Percentiles rank a stretch among this genome's conserved stretches.
Conservation (phyloP, 371 early-diverging fungal species). For the Mortierella sp. region DNA sequence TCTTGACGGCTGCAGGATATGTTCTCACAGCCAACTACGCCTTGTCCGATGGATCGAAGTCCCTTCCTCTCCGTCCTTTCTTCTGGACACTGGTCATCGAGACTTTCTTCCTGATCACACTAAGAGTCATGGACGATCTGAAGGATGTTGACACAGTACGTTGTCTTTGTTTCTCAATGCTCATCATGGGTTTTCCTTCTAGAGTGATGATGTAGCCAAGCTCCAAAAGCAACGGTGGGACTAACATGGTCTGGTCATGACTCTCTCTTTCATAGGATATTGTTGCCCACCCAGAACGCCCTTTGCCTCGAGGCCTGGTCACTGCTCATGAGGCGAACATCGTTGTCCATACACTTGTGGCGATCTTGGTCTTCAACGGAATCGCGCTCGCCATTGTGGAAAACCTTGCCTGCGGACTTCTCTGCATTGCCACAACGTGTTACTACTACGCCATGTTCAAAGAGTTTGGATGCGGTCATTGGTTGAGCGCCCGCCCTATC, state of each 20-base stretch:
- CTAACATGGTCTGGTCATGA: not conserved
- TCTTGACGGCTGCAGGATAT: constrained; percentile 52
- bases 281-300: constrained; percentile 53
- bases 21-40: constrained; percentile 47
- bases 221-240: too few relatives aligned
- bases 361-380: constrained; percentile 37
- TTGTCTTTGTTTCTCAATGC: not conserved
- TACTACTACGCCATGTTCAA: constrained; percentile 55
- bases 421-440: constrained; percentile 45
- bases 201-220: too few relatives aligned
- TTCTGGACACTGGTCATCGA: constrained; percentile 48
- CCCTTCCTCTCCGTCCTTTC: constrained; percentile 28
- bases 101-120: constrained; percentile 42
- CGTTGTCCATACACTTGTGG: constrained; percentile 41
- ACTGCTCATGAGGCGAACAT: constrained; percentile 51
- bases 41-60: constrained; percentile 33
- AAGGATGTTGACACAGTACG: constrained; percentile 53
- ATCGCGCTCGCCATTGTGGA: constrained; percentile 42
- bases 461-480: constrained; percentile 53
- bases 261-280: constrained; percentile 29
- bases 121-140: constrained; percentile 53
- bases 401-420: constrained; percentile 45
- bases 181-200: not conserved
- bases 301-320: constrained; percentile 48
- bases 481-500: constrained; percentile 53